Base-by-base conservation (phyloP, 176 grass and related monocot species). In the Carex scoparia region DNA sequence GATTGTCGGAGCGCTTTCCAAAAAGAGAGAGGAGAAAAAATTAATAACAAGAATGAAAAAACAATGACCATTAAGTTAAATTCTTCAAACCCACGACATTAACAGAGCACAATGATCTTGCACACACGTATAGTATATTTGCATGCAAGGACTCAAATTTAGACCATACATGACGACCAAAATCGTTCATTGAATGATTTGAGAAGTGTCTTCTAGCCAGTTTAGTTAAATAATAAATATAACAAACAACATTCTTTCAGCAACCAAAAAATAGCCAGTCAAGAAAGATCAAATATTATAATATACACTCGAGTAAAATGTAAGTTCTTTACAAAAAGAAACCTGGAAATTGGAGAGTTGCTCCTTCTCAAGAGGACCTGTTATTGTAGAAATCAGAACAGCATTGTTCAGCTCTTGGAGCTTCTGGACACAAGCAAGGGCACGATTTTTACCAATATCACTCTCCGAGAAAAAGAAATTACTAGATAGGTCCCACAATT, bases 361-460 rank as follows among this genome's bases (percentile, higher is more conserved):
- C 63, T 85, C 85, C 65, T 87, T 90, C 5, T 68, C 28, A 54
- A 90, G 70, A 81, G 85, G 35, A 65, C 65, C 81, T 55, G 27
- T 87, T 10, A 87, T 46, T 27, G 89, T 85, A 74, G 81, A 84
- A 77, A 90, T 70, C 55, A 81, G 14, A 85, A 87, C 85, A 77
- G 85, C 82, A 87, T 85, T 90, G 40, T 87, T 90, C 32, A 90
- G 85, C n/a, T 90, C 89, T 85, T 90, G 89, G 10, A 90, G 85
- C 65, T 90, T 90, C 19, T 85, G 64, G 23, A 87, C 81, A 85
- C 89, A 90, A 28, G 85, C 85, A 75, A 75, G 61, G 58, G 89
- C 89, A 23, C 89, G 82, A 33, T 90, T 90, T 72, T 85, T 87
- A 60, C 85, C 89, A 48, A 90, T 23, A 71, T 90, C 88, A 61